Conservation (phyloP, 108 stramenopile genomes). For the Pinguiococcus pyrenoidosus region DNA sequence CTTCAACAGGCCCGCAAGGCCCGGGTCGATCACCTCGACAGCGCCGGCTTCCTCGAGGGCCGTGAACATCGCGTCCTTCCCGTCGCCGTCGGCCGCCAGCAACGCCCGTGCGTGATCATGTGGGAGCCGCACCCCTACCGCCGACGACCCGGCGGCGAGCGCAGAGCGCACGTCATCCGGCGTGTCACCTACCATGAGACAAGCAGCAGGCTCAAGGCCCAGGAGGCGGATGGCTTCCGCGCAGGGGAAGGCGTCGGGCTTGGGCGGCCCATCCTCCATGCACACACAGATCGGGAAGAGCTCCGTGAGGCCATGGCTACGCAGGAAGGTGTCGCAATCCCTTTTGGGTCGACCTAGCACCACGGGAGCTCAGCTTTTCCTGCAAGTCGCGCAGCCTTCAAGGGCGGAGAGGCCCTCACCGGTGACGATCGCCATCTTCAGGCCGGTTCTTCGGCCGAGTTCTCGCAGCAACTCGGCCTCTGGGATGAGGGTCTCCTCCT, state of each 20-base stretch:
- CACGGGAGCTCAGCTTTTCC: too few species aligned
- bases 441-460: too few species aligned
- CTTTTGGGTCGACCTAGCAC: slow-evolving; percentile 68
- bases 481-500: slow-evolving; percentile 59
- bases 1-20: slow-evolving; percentile 44
- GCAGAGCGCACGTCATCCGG: slow-evolving; percentile 74
- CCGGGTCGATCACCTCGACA: slow-evolving; percentile 43
- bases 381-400: too few species aligned
- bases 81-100: slow-evolving; percentile 26
- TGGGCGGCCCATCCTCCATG: slow-evolving; percentile 80
- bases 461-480: too few species aligned
- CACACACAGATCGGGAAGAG: slow-evolving; percentile 55
- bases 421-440: too few species aligned
- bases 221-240: slow-evolving; percentile 37
- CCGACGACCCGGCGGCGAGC: slow-evolving; percentile 49
- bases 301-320: slow-evolving; percentile 28
- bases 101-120: slow-evolving; percentile 41
- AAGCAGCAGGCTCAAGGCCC: slow-evolving; percentile 33
- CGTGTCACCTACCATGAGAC: slow-evolving; percentile 71
- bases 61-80: slow-evolving; percentile 21
- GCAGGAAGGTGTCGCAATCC: slow-evolving; percentile 64
- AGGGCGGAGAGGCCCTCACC: too few species aligned
- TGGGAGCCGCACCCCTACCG: slow-evolving; percentile 67
- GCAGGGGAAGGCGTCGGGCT: slow-evolving; percentile 69
- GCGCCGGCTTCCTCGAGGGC: slow-evolving; percentile 55